These are phyloP conservation scores for Hygrophoropsis aurantiaca DNA, from an alignment of 768 basidiomycete species.

Conservation along the genomic window DNA sequence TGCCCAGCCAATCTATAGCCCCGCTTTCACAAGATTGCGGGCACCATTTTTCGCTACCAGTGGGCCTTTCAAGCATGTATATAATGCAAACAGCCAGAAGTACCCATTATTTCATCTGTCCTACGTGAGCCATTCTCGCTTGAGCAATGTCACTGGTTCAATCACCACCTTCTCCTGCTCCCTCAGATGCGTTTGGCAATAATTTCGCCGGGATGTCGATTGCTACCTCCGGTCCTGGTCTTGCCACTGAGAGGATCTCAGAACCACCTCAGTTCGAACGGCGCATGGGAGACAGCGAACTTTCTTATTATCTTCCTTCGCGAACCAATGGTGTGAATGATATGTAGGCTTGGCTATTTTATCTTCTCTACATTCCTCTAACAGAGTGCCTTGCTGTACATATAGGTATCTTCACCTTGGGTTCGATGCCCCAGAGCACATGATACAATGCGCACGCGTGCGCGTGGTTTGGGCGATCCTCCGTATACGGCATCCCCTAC, in stretches of 20 bases:
- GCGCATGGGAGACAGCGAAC: slow-evolving; percentile 70
- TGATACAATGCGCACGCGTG: slow-evolving; percentile 50
- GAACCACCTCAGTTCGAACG: slow-evolving; percentile 37
- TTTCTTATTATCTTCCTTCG: slow-evolving; percentile 77
- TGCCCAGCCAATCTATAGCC: too few species aligned
- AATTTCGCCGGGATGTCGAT: background rate
- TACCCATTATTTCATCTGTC: too few species aligned
- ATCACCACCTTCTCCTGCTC: background rate
- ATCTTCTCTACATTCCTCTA: background rate
- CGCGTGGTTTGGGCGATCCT: slow-evolving; percentile 70
- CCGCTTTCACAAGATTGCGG: too few species aligned
- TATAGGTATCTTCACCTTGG: slow-evolving; percentile 79
- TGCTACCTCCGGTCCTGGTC: background rate
- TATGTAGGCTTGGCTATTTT: slow-evolving; percentile 51
- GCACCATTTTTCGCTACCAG: too few species aligned
- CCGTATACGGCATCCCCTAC: slow-evolving; percentile 66
- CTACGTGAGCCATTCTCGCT: too few species aligned
- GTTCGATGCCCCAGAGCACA: slow-evolving; percentile 46
- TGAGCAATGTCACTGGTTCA: background rate
- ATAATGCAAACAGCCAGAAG: too few species aligned
- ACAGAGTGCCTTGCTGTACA: slow-evolving; percentile 1
- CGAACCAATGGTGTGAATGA: slow-evolving; percentile 84
- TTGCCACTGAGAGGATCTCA: background rate
- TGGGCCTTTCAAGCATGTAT: too few species aligned
- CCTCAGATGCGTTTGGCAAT: background rate